Evolutionary conservation across 1,139 yeast genomes (phyloP).

Genomic region (Pichia norvegensis): DNA sequence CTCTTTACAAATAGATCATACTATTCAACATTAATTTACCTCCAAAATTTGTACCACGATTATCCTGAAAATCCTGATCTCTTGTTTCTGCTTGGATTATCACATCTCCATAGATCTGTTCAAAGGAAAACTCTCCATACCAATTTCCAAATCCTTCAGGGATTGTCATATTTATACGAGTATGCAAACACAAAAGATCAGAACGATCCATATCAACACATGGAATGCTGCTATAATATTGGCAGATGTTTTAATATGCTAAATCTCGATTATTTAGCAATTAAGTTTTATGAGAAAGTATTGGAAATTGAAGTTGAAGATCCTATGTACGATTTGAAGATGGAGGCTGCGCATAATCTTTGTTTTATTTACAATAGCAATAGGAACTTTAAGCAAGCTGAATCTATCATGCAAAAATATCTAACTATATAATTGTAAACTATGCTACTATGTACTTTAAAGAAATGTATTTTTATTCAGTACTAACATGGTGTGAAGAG

Average conservation of each 20-base stretch:
- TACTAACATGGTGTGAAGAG: neutral
- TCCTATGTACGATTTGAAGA: constrained; percentile 44
- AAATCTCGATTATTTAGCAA: constrained; percentile 68
- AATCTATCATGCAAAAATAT: constrained; percentile 54
- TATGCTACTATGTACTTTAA: neutral
- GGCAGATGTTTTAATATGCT: constrained; percentile 82
- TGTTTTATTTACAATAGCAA: constrained; percentile 64
- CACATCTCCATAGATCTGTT: constrained; percentile 87
- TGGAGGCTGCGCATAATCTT: constrained; percentile 83
- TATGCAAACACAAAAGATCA: constrained; percentile 44
- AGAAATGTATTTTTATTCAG: neutral
- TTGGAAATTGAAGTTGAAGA: constrained; percentile 32
- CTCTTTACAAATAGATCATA: constrained; percentile 79
- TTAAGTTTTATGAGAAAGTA: constrained; percentile 63
- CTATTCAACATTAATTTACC: constrained; percentile 65
- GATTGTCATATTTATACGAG: constrained; percentile 67
- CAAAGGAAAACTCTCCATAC: constrained; percentile 82
- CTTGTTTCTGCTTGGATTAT: constrained; percentile 63
- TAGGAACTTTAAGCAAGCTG: constrained; percentile 64
- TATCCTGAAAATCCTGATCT: constrained; percentile 73
- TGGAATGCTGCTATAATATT: constrained; percentile 76
- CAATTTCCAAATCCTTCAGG: constrained; percentile 82
- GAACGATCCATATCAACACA: constrained; percentile 47
- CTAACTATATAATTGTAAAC: constrained; percentile 16
- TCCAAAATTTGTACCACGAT: constrained; percentile 53